These are phyloP conservation scores for Botrytis deweyae DNA, from an alignment of 2,329 filamentous ascomycete species.

Conservation along the genomic window DNA sequence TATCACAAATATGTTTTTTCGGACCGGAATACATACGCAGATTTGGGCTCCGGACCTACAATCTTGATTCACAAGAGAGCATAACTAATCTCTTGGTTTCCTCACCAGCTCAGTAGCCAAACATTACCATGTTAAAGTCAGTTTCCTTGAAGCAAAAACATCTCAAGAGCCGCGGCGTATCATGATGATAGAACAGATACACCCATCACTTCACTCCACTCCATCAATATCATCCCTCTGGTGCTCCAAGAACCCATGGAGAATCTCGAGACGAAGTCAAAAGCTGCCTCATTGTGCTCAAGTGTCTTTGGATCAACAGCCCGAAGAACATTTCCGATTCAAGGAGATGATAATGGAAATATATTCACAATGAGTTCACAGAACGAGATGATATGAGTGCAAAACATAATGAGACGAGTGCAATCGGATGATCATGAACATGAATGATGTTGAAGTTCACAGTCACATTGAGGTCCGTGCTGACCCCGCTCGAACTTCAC, in stretches of 20 bases:
- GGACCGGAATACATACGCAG: neutral
- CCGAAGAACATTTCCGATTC: too few relatives aligned
- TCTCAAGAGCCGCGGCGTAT: too few relatives aligned
- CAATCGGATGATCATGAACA: neutral
- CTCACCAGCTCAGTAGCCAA: neutral
- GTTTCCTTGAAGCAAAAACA: too few relatives aligned
- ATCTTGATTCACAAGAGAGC: neutral
- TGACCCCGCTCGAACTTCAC: fast-evolving
- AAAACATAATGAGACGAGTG: neutral
- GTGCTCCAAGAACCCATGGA: too few relatives aligned
- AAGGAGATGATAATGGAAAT: too few relatives aligned
- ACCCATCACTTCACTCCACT: neutral
- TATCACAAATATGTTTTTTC: neutral
- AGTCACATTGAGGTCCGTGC: neutral
- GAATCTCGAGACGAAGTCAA: neutral
- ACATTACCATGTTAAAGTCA: neutral
- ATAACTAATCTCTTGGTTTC: too few relatives aligned
- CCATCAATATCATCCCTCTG: neutral
- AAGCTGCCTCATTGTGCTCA: neutral
- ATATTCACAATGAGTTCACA: neutral
- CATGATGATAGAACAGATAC: neutral
- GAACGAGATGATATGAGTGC: neutral
- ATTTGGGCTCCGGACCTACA: neutral
- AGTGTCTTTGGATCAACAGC: neutral
- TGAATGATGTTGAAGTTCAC: slow-evolving; percentile 3